A percentile compares a stretch with the other conserved stretches of the same genome.
Conservation (phyloP, 2,329 filamentous ascomycete genomes). For the Sclerotinia sclerotiorum region DNA sequence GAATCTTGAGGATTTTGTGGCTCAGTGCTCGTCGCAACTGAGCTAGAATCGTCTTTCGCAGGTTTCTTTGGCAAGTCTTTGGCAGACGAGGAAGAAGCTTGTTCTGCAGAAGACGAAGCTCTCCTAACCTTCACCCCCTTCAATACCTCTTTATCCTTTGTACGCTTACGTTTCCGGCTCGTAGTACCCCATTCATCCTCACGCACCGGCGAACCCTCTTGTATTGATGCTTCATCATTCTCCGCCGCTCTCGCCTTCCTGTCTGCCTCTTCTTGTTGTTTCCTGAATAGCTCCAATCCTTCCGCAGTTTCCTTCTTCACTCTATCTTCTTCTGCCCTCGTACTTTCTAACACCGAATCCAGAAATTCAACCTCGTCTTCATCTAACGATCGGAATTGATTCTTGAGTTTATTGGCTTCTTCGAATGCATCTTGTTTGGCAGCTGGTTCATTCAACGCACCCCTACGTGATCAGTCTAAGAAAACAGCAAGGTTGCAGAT, state of each 20-base stretch:
- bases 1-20: not conserved
- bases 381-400: constrained; percentile 76
- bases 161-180: constrained; percentile 44
- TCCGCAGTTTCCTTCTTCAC: constrained; percentile 57
- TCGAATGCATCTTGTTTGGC: constrained; percentile 83
- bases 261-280: constrained; percentile 47
- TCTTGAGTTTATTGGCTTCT: constrained; percentile 67
- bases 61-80: constrained; percentile 18
- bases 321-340: constrained; percentile 54
- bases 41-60: constrained; percentile 2
- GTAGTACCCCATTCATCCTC: constrained; percentile 43
- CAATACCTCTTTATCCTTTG: constrained; percentile 43
- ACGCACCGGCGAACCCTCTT: constrained; percentile 29
- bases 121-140: constrained; percentile 40
- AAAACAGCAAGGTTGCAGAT: constrained; percentile 4
- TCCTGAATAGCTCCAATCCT: constrained; percentile 56
- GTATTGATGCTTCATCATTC: constrained; percentile 26
- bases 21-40: constrained; percentile 10
- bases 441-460: constrained; percentile 48
- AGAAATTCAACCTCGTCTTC: constrained; percentile 79
- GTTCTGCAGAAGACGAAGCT: constrained; percentile 32
- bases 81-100: constrained; percentile 12
- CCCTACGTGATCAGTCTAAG: constrained; percentile 40
- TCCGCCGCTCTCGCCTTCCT: constrained; percentile 35
- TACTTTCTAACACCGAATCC: constrained; percentile 54